These are phyloP conservation scores for Elasticomyces elasticus DNA, from an alignment of 495 filamentous ascomycete genomes.

Conservation along the genomic window DNA sequence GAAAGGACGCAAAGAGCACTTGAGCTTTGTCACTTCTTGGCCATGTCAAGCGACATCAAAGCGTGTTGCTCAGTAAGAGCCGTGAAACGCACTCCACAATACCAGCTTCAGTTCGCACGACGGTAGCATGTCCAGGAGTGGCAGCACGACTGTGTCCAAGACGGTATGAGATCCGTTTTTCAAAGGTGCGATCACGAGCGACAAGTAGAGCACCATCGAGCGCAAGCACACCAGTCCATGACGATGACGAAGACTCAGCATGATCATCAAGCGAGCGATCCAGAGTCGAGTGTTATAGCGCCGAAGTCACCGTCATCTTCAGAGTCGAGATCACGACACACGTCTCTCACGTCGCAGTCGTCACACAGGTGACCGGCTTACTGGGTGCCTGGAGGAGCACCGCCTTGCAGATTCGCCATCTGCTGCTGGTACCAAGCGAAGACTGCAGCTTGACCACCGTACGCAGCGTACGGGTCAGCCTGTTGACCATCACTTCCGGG, in stretches of 20 bases:
- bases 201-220: neutral
- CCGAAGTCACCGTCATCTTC: neutral
- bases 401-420: slow-evolving; percentile 20
- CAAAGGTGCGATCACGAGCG: neutral
- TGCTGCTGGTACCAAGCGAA: slow-evolving; percentile 53
- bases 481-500: slow-evolving; percentile 17
- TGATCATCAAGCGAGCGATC: neutral
- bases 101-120: slow-evolving; percentile 2
- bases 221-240: neutral
- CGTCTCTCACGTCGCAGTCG: slow-evolving; percentile 1
- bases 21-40: no score
- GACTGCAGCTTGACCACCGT: slow-evolving; percentile 56
- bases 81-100: neutral
- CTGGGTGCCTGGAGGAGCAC: slow-evolving; percentile 16
- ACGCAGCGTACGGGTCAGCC: slow-evolving; percentile 48
- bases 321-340: neutral
- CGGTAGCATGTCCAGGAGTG: neutral
- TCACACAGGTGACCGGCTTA: neutral
- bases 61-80: no score
- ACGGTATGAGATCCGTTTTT: neutral
- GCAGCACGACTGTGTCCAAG: neutral
- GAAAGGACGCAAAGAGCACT: no score
- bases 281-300: neutral
- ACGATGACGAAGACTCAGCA: slow-evolving; percentile 1
- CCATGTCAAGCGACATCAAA: no score